A percentile compares a stretch with the other conserved stretches of the same genome.
Evolutionary conservation across 2,329 filamentous ascomycete species (phyloP).

Genomic region (Calonectria multiphialidica): DNA sequence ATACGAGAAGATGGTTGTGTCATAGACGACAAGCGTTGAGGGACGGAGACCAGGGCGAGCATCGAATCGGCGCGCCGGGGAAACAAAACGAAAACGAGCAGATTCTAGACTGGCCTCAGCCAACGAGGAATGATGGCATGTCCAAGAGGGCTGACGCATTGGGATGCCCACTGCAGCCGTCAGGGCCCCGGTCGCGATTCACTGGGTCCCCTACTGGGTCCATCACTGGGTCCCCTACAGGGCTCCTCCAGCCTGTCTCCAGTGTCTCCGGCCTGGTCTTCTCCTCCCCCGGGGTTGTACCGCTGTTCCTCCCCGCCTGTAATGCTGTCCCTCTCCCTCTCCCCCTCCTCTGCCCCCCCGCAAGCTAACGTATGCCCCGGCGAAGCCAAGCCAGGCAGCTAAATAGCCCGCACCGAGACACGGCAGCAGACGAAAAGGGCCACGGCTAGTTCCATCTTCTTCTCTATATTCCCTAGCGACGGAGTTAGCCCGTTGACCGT

Average conservation of each 20-base stretch:
- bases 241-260: no score
- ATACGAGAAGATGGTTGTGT: no score
- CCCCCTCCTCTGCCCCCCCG: neutral
- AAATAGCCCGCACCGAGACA: slow-evolving; percentile 1
- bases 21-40: no score
- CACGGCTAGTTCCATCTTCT: no score
- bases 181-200: slow-evolving; percentile 2
- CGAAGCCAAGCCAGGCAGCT: slow-evolving; percentile 6
- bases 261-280: no score
- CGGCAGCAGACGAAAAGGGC: neutral
- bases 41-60: no score
- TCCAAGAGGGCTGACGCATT: neutral
- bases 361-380: slow-evolving; percentile 1
- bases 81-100: neutral
- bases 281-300: neutral
- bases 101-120: neutral
- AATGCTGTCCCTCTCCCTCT: neutral
- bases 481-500: neutral
- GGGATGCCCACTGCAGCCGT: neutral
- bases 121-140: slow-evolving; percentile 1
- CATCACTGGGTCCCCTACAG: neutral
- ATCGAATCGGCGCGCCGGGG: no score
- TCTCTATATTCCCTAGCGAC: no score
- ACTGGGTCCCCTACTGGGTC: neutral
- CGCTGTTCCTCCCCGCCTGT: neutral